These are phyloP conservation scores for Brasenia schreberi DNA, from an alignment of 164 flowering plant species.

Conservation along the genomic window DNA sequence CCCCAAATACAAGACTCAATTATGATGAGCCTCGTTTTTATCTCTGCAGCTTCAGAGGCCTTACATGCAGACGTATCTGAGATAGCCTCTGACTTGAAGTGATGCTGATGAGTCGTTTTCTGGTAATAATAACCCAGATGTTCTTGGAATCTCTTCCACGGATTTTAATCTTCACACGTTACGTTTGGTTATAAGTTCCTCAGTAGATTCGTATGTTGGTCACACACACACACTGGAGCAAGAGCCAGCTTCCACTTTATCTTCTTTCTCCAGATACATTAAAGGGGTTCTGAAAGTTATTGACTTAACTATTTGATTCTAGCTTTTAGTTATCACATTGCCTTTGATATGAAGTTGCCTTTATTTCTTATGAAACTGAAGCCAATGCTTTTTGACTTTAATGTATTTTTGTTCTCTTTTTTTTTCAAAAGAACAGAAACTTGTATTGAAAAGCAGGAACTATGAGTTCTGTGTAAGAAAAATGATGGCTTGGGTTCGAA, in stretches of 20 bases:
- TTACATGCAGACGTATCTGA: background rate
- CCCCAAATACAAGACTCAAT: too few species aligned
- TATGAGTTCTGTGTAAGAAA: background rate
- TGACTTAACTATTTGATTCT: background rate
- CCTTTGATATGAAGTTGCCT: background rate
- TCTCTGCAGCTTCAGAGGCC: background rate
- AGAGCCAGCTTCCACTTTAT: background rate
- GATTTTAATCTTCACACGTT: background rate
- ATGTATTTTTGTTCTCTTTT: background rate
- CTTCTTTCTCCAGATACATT: background rate
- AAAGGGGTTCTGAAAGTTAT: too few species aligned
- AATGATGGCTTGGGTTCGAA: too few species aligned
- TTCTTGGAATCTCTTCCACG: background rate
- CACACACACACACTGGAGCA: background rate
- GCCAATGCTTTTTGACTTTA: too few species aligned
- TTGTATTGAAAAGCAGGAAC: background rate
- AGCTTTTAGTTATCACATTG: too few species aligned
- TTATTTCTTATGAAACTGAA: background rate
- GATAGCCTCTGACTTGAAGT: background rate
- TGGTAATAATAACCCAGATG: background rate
- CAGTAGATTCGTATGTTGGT: background rate
- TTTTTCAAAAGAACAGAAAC: background rate
- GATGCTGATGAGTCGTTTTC: background rate
- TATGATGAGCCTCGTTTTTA: too few species aligned
- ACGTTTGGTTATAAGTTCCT: background rate